phyloP scores from a whole-genome alignment of 106 monocot genomes.

The Acorus calamus region DNA sequence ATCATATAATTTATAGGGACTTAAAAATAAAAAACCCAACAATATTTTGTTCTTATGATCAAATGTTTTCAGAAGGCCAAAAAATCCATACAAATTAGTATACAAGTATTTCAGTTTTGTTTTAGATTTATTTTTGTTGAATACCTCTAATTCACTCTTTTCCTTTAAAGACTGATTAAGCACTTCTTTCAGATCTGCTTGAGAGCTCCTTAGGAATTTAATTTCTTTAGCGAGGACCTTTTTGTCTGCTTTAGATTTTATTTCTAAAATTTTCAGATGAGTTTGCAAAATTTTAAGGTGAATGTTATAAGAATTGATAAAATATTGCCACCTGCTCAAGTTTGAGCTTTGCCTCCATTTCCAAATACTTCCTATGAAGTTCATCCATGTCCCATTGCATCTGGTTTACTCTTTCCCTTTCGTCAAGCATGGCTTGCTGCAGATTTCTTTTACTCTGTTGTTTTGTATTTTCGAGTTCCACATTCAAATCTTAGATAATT shows the following conservation, averaged over 20 bases:
- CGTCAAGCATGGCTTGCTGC: conserved; percentile 77
- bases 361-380: conserved; percentile 49
- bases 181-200: conserved; percentile 55
- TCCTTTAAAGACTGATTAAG: conserved; percentile 49
- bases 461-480: conserved; percentile 66
- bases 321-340: conserved; percentile 77
- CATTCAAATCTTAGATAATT: conserved; percentile 93
- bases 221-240: conserved; percentile 88
- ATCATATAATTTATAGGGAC: too few relatives aligned
- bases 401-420: conserved; percentile 88
- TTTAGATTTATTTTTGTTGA: too few relatives aligned
- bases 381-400: conserved; percentile 98
- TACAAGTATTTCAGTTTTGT: too few relatives aligned
- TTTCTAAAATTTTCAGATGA: conserved; percentile 46
- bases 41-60: too few relatives aligned
- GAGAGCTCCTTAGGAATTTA: conserved; percentile 70
- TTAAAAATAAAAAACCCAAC: too few relatives aligned
- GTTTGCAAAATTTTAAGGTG: conserved; percentile 45
- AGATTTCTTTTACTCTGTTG: conserved; percentile 70
- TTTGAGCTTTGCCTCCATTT: conserved; percentile 64
- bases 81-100: too few relatives aligned
- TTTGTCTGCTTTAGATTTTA: conserved; percentile 85
- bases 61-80: too few relatives aligned
- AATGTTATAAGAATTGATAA: too few relatives aligned
- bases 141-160: conserved; percentile 68